Base-by-base conservation (phyloP, 2,329 filamentous ascomycete genomes). In the Tolypocladium tundrense region DNA sequence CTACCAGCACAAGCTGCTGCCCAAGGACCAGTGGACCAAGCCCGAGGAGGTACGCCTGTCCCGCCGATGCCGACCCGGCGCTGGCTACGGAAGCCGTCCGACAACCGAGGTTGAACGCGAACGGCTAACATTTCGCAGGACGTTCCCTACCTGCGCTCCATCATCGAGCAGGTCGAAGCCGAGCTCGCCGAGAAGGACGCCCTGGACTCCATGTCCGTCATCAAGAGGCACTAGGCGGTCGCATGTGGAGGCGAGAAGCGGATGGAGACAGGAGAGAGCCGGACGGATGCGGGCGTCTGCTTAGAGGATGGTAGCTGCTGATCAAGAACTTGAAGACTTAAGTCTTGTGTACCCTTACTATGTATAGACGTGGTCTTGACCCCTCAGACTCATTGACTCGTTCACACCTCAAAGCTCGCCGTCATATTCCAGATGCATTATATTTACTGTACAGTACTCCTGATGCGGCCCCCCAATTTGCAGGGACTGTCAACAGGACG, bases 1-100 rank as follows among this genome's bases (percentile, higher is more conserved):
- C 68, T 74, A 84, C 70, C 73, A 79, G 68, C 84, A 87, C 74
- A 84, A 85, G 77, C 75, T 87, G 61, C 79, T 87, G 58, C 82
- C 84, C 72, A 81, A 81, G 76, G 70, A 77, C 40, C 72, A 85
- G 70, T 85, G 82, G 82, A 84, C 79, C 66, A 84, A 81, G 75
- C 66, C 76, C 65, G 75, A 80, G 68, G 77, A 81, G 66, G 79
- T 81, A 69, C 68, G 50, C 27, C 51, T 37, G 40, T 27, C 16
- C 27, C 41, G 11, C 24, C 19, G 19, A 48, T 42, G 10, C 19
- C 24, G 41, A 27, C 27, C n/a, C 16, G 48, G 13, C 27, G 7
- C 48, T 51, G 33, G 27, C 31, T n/a, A 9, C 43, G 16, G 48
- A n/a, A 8, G 31, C 16, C 27, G 8, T 5, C 48, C 48, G 31